A percentile compares a stretch with the other conserved stretches of the same genome.
Conservation (phyloP, 768 basidiomycete species). For the Rhodotorula paludigena region DNA sequence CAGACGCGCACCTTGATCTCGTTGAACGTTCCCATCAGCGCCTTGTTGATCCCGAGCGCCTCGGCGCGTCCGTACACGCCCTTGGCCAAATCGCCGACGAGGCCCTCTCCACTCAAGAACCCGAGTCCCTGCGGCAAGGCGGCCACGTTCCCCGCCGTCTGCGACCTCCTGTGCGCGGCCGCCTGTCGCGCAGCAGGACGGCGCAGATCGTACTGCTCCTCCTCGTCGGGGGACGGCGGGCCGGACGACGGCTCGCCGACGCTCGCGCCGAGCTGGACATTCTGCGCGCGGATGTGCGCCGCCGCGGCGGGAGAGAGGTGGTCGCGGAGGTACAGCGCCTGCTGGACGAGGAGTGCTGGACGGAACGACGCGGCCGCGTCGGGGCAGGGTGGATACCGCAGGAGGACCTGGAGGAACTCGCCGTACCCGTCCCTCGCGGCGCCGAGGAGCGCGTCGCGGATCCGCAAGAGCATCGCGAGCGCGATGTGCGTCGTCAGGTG, state of each 20-base stretch:
- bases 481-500: slow-evolving; percentile 79
- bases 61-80: slow-evolving; percentile 39
- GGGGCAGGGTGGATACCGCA: slow-evolving; percentile 72
- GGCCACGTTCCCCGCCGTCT: neutral
- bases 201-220: slow-evolving; percentile 1
- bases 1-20: slow-evolving; percentile 32
- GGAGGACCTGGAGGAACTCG: slow-evolving; percentile 69
- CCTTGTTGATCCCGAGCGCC: slow-evolving; percentile 43
- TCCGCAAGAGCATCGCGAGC: slow-evolving; percentile 89
- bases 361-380: slow-evolving; percentile 50
- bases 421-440: slow-evolving; percentile 80
- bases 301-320: slow-evolving; percentile 29
- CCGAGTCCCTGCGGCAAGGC: slow-evolving; percentile 2
- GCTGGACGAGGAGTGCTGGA: slow-evolving; percentile 67
- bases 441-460: slow-evolving; percentile 59
- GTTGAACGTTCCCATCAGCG: slow-evolving; percentile 32
- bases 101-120: slow-evolving; percentile 11
- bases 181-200: neutral
- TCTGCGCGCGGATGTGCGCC: slow-evolving; percentile 25
- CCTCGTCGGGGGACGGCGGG: neutral
- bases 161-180: neutral
- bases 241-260: slow-evolving; percentile 2
- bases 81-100: slow-evolving; percentile 38
- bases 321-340: slow-evolving; percentile 60
- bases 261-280: slow-evolving; percentile 16